These are phyloP conservation scores for Corchorus olitorius DNA, from an alignment of 345 rosid species.

Conservation along the genomic window DNA sequence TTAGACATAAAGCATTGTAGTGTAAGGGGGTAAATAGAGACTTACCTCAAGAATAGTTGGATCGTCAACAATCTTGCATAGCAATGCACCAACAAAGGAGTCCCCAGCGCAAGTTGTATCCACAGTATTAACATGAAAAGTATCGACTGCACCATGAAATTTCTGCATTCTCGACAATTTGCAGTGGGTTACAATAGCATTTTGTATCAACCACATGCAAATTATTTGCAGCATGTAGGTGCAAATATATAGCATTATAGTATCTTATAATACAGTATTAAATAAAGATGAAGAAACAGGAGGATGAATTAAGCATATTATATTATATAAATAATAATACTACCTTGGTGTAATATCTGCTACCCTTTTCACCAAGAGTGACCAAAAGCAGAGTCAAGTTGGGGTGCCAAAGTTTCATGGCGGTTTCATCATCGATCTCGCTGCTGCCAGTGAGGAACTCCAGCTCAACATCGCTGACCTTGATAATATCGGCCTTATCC, in stretches of 20 bases:
- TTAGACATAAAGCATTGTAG: neutral
- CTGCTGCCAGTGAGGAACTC: conserved; percentile 88
- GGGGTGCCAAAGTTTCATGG: conserved; percentile 86
- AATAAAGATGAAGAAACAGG: neutral
- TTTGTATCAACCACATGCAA: too few relatives aligned
- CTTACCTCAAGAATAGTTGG: conserved; percentile 66
- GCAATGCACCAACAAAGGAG: conserved; percentile 85
- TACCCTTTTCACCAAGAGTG: conserved; percentile 94
- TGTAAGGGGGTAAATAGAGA: neutral
- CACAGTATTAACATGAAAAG: conserved; percentile 69
- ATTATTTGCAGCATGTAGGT: too few relatives aligned
- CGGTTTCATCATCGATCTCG: conserved; percentile 72
- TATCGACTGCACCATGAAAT: conserved; percentile 79
- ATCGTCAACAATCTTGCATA: conserved; percentile 79
- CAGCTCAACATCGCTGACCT: conserved; percentile 93
- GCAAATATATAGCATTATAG: too few relatives aligned
- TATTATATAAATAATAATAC: too few relatives aligned
- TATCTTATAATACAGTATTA: too few relatives aligned
- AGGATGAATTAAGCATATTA: neutral
- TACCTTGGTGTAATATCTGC: conserved; percentile 96
- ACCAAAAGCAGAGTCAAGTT: conserved; percentile 83
- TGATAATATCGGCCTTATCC: conserved; percentile 95
- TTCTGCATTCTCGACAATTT: conserved; percentile 34
- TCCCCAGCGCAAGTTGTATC: conserved; percentile 99
- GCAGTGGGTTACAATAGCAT: too few relatives aligned